Evolutionary conservation across 75 land plant species (phyloP), one percentile per base, ranked within the genome.

Genomic region (Sequoia sempervirens): DNA sequence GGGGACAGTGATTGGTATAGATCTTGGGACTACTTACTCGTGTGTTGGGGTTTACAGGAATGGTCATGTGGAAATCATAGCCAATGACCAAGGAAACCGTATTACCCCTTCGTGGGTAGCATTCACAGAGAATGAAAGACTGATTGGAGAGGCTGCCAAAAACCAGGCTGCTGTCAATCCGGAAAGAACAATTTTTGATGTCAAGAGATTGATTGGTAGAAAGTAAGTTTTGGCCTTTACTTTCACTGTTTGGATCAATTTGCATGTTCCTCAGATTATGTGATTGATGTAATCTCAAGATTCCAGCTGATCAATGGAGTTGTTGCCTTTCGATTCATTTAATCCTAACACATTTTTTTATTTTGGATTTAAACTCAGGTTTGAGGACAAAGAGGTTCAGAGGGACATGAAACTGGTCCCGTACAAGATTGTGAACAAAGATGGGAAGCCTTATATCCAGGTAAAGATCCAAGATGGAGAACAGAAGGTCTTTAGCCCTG

Each of bases 301-400:
- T 13, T 54, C 58, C 12, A 54, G 26, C 54, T 53, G 54, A 14
- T 58, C 64, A 58, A 58, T 15, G 15, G 64, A 47, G 52, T 0
- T 23, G 2, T 68, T 28, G 28, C 2, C n/a, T 23, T 64, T 50
- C 0, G 1, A 26, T 26, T n/a, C 8, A 2, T 78, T 11, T 23
- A 78, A 43, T 78, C 30, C 36, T 23, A 45, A 78, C 13, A 50
- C n/a, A n/a, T 50, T 0, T 50, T 50, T 50, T 50, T 12, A 12
- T 50, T 50, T 50, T 50, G 53, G 53, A 50, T 50, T 50, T 50
- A 1, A 75, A 81, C 18, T 2, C 86, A 94, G 96, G 82, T 95
- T 91, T 83, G 96, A 94, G 2, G 97, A 95, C 84, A 95, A 95
- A 80, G 97, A 95, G 82, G 97, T 95, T 1, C 97, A 95, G 84